Percentiles rank a stretch among this genome's conserved stretches.
These are phyloP conservation scores for Rosa persica DNA, from an alignment of 306 rosid genomes.

Conservation along the genomic window DNA sequence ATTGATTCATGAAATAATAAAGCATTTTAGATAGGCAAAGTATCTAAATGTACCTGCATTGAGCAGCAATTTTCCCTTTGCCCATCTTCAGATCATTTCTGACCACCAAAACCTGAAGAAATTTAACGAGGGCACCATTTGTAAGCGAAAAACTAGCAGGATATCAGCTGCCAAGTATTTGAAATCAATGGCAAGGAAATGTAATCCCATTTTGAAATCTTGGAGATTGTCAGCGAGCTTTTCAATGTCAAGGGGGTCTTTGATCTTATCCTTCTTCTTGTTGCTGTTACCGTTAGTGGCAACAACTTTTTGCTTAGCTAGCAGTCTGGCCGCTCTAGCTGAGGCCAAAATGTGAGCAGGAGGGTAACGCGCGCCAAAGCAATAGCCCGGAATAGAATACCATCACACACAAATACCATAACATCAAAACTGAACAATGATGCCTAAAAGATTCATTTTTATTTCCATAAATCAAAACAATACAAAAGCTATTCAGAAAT, in stretches of 20 bases:
- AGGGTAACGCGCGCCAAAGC: slow-evolving; percentile 65
- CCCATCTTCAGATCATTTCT: slow-evolving; percentile 98
- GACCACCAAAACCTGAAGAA: slow-evolving; percentile 74
- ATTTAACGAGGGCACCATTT: neutral
- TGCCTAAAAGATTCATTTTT: too few species aligned
- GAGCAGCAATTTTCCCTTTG: slow-evolving; percentile 95
- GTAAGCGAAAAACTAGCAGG: too few species aligned
- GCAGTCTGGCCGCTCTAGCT: slow-evolving; percentile 32
- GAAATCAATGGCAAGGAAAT: neutral
- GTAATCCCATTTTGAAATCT: slow-evolving; percentile 89
- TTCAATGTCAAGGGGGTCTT: slow-evolving; percentile 74
- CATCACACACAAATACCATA: too few species aligned
- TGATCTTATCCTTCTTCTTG: slow-evolving; percentile 39
- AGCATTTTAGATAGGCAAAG: too few species aligned
- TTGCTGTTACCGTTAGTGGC: slow-evolving; percentile 14
- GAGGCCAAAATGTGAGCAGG: slow-evolving; percentile 48
- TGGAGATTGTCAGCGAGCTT: slow-evolving; percentile 64
- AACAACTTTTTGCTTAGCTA: slow-evolving; percentile 31
- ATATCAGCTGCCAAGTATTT: neutral
- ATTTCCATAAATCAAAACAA: too few species aligned
- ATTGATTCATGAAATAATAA: too few species aligned
- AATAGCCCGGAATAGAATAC: slow-evolving; percentile 45
- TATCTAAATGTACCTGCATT: slow-evolving; percentile 73
- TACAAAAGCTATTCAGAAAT: too few species aligned
- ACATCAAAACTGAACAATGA: too few species aligned